Conservation (phyloP, 768 basidiomycete species). For the Zangia roseola region DNA sequence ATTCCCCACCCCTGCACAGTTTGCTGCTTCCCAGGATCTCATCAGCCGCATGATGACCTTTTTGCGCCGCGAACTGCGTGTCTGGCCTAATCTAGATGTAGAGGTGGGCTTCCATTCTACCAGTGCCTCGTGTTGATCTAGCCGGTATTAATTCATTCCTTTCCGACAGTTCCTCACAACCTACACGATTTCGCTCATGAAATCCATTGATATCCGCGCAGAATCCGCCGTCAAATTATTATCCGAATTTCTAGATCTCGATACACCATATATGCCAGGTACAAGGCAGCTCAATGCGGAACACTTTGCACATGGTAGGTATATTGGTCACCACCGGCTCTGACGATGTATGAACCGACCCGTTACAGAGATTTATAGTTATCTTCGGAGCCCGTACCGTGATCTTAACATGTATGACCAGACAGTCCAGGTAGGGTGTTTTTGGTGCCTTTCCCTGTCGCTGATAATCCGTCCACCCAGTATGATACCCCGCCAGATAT, state of each 20-base stretch:
- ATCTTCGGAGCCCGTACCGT: slow-evolving; percentile 83
- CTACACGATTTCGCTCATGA: slow-evolving; percentile 88
- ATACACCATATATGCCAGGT: slow-evolving; percentile 54
- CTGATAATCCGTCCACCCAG: slow-evolving; percentile 34
- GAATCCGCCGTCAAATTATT: slow-evolving; percentile 82
- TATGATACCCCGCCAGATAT: slow-evolving; percentile 54
- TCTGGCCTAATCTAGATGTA: slow-evolving; percentile 89
- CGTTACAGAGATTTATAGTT: slow-evolving; percentile 77
- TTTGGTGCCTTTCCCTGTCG: not conserved
- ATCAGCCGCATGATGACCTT: slow-evolving; percentile 78
- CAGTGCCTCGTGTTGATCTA: slow-evolving; percentile 6
- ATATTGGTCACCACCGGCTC: not conserved
- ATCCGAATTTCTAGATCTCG: slow-evolving; percentile 86
- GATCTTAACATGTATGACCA: slow-evolving; percentile 82
- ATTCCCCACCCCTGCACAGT: slow-evolving; percentile 83
- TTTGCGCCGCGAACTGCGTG: slow-evolving; percentile 78
- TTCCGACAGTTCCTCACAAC: slow-evolving; percentile 78
- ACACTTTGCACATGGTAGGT: slow-evolving; percentile 89
- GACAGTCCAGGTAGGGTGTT: slow-evolving; percentile 67
- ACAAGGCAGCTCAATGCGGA: slow-evolving; percentile 72
- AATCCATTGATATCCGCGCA: slow-evolving; percentile 88
- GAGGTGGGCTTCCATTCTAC: slow-evolving; percentile 52
- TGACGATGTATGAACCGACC: not conserved
- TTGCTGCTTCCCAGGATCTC: slow-evolving; percentile 71
- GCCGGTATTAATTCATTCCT: slow-evolving; percentile 16